A percentile compares a stretch with the other conserved stretches of the same genome.
phyloP scores from a whole-genome alignment of 2,329 filamentous ascomycete genomes.

The Elsinoe perseae region DNA sequence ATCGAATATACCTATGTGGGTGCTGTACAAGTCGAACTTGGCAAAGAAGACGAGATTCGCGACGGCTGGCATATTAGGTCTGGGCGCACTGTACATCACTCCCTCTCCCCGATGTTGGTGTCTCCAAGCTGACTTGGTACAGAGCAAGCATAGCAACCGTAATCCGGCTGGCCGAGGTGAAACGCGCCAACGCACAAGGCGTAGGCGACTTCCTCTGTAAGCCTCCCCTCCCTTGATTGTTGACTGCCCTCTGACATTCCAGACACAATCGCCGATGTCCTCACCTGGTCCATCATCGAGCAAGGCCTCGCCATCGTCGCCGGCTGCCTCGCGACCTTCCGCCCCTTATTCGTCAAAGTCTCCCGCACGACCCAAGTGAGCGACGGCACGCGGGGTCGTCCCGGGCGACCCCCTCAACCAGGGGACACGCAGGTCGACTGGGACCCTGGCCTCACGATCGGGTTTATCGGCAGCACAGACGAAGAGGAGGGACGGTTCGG shows the following conservation, averaged over 20 bases:
- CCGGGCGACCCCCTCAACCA: conserved; percentile 8
- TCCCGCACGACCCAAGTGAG: neutral
- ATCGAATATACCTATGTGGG: conserved; percentile 6
- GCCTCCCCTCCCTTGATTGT: neutral
- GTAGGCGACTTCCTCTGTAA: conserved; percentile 10
- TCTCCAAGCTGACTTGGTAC: neutral
- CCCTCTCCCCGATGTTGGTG: neutral
- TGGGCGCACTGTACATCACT: conserved; percentile 1
- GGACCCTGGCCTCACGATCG: conserved; percentile 14
- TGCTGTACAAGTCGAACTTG: conserved; percentile 6
- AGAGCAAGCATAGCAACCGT: conserved; percentile 13
- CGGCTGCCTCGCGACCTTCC: conserved; percentile 7
- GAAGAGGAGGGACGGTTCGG: conserved; percentile 6
- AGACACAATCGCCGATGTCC: conserved; percentile 12
- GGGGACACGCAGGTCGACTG: conserved; percentile 14
- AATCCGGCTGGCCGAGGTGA: neutral
- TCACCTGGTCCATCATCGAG: conserved; percentile 11
- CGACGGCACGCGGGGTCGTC: conserved; percentile 12
- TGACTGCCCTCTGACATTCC: neutral
- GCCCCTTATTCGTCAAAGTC: conserved; percentile 10
- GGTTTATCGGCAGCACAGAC: neutral
- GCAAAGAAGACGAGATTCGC: conserved; percentile 1
- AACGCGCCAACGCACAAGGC: neutral
- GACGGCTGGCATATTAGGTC: neutral
- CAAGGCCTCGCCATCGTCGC: conserved; percentile 11